phyloP scores from a whole-genome alignment of 2,329 filamentous ascomycete species.

The Ceratocystis lukuohia region DNA sequence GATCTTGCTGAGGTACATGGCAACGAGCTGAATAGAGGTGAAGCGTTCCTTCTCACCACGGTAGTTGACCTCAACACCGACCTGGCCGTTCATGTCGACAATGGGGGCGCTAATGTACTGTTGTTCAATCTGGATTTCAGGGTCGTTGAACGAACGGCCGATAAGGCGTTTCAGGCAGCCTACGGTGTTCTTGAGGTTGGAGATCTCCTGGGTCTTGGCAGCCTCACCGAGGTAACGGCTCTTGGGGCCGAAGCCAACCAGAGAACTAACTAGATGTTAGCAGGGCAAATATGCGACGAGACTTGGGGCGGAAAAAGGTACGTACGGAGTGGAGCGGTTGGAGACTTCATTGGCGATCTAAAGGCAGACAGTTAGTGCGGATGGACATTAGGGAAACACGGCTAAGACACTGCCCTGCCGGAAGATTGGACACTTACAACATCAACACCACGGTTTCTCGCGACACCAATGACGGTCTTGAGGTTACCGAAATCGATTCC shows the following conservation, averaged over 20 bases:
- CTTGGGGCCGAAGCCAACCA: conserved; percentile 92
- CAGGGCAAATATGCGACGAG: conserved; percentile 11
- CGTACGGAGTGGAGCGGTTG: conserved; percentile 94
- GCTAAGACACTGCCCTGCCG: not conserved
- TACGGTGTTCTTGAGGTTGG: conserved; percentile 98
- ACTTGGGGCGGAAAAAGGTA: conserved; percentile 24
- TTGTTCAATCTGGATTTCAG: conserved; percentile 87
- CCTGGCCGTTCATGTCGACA: conserved; percentile 83
- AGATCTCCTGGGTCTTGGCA: conserved; percentile 97
- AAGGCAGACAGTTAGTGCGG: conserved; percentile 16
- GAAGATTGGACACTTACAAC: conserved; percentile 55
- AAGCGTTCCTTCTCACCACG: conserved; percentile 91
- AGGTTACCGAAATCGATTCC: conserved; percentile 92
- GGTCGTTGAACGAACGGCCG: conserved; percentile 74
- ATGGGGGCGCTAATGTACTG: conserved; percentile 76
- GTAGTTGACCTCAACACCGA: conserved; percentile 87
- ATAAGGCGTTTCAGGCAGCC: conserved; percentile 81
- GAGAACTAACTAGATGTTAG: conserved; percentile 43
- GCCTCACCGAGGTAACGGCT: conserved; percentile 86
- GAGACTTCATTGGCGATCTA: conserved; percentile 99
- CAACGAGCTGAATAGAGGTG: conserved; percentile 81
- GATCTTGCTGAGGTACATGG: conserved; percentile 93
- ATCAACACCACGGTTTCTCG: conserved; percentile 96
- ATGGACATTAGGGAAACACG: not conserved
- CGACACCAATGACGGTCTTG: conserved; percentile 95